Base-by-base conservation (phyloP, 805 yeast genomes). In the Saccharomycopsis sp. region DNA sequence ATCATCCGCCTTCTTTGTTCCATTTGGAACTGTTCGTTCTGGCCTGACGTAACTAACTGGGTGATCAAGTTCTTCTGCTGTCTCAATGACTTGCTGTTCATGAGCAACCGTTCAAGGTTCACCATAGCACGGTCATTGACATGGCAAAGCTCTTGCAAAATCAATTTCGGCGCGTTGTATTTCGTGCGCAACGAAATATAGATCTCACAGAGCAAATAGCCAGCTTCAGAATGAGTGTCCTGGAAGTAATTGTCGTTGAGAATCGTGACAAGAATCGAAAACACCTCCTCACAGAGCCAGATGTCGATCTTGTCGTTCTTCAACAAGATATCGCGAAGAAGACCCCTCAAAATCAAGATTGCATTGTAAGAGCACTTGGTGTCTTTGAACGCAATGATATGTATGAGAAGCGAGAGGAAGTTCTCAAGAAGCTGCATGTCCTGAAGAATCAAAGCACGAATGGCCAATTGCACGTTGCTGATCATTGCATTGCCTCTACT, bases 311-410 rank as follows among this genome's bases (percentile, higher is more conserved):
- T 87, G 19, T 82, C 85, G 65, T 87, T 86, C 63, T 83, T 81
- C 49, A 85, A 76, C 47, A 90, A 74, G 49, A 89, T 80, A 20
- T 84, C 88, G 17, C 82, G 83, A 58, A 92, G 73, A 58, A 92
- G 77, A 61, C 87, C 85, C 61, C 96, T 79, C 59, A 93, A 77
- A 34, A 93, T 84, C 60, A 93, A 73, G 54, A 93, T 86, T 1
- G 96, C 88, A 70, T 94, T 94, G 73, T 88, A 93, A 3, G 96
- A 85, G 70, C 98, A 93, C 67, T 94, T 86, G 38, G 94, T 87
- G 68, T 93, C 99, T 66, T 87, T 89, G 69, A 90, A 87, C 63
- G 81, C 78, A 65, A 93, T 84, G 22, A 93, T 78, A 68, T 89
- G 92, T 61, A 86, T 83, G 63, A 93, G 75, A 42, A 93, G 72